Conservation (phyloP, 2,329 filamentous ascomycete genomes). For the Diplodia mutila region DNA sequence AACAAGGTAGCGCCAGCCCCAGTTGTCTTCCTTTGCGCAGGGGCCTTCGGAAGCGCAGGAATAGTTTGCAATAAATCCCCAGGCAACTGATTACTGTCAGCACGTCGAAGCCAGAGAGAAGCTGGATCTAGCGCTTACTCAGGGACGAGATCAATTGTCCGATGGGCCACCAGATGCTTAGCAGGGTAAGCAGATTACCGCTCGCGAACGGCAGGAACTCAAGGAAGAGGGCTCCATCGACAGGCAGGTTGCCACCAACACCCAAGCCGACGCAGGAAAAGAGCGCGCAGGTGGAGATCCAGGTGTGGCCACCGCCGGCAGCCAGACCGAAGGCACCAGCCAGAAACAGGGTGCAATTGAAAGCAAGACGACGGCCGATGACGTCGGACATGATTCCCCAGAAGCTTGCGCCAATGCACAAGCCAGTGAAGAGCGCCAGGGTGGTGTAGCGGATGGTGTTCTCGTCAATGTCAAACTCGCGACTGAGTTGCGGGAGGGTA, state of each 20-base stretch:
- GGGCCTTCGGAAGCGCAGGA: constrained; percentile 46
- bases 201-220: constrained; percentile 79
- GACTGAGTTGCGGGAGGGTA: constrained; percentile 72
- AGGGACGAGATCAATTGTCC: constrained; percentile 75
- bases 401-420: constrained; percentile 76
- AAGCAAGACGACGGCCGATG: constrained; percentile 76
- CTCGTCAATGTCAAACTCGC: constrained; percentile 71
- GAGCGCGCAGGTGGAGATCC: constrained; percentile 54
- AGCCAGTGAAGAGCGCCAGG: constrained; percentile 72
- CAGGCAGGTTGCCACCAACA: constrained; percentile 69
- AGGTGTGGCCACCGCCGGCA: constrained; percentile 68
- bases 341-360: constrained; percentile 78
- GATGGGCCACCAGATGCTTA: constrained; percentile 87
- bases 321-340: constrained; percentile 74
- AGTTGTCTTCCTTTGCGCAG: constrained; percentile 58
- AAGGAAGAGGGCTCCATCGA: constrained; percentile 80
- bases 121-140: constrained; percentile 23
- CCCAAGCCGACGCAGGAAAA: constrained; percentile 51
- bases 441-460: constrained; percentile 81
- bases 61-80: constrained; percentile 74
- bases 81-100: constrained; percentile 59
- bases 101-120: neutral
- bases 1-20: constrained; percentile 77
- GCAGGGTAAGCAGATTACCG: constrained; percentile 73
- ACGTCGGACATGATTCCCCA: constrained; percentile 83